These are phyloP conservation scores for Cercospora sp. DNA, from an alignment of 2,329 filamentous ascomycete species.

Conservation along the genomic window DNA sequence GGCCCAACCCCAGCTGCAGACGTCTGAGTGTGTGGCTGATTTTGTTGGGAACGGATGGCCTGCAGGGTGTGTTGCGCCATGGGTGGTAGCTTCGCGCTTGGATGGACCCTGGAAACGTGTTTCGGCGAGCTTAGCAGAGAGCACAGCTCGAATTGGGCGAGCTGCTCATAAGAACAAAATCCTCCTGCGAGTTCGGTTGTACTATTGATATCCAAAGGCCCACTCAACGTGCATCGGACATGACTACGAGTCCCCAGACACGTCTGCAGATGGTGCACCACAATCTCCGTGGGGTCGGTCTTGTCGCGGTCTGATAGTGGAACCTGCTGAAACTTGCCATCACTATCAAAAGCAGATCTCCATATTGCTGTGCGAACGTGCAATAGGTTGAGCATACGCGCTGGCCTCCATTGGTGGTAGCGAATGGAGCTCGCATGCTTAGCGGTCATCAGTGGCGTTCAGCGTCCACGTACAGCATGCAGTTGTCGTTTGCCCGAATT, in stretches of 20 bases:
- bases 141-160: neutral
- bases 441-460: constrained; percentile 3
- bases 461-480: neutral
- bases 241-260: neutral
- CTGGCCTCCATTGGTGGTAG: neutral
- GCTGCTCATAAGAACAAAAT: neutral
- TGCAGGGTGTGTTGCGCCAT: constrained; percentile 20
- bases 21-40: constrained; percentile 13
- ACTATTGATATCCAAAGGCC: constrained; percentile 12
- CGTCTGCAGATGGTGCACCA: constrained; percentile 11
- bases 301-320: constrained; percentile 14
- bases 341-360: neutral
- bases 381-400: neutral
- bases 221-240: neutral
- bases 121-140: neutral
- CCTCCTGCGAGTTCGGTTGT: neutral
- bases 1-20: constrained; percentile 5
- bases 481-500: neutral
- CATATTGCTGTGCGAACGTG: neutral
- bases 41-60: constrained; percentile 18
- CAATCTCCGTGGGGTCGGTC: constrained; percentile 19
- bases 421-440: neutral
- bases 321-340: neutral
- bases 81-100: constrained; percentile 4
- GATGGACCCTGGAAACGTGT: constrained; percentile 3